A percentile compares a stretch with the other conserved stretches of the same genome.
Evolutionary conservation across 2,329 filamentous ascomycete species (phyloP).

Genomic region (Eutypella sp.): DNA sequence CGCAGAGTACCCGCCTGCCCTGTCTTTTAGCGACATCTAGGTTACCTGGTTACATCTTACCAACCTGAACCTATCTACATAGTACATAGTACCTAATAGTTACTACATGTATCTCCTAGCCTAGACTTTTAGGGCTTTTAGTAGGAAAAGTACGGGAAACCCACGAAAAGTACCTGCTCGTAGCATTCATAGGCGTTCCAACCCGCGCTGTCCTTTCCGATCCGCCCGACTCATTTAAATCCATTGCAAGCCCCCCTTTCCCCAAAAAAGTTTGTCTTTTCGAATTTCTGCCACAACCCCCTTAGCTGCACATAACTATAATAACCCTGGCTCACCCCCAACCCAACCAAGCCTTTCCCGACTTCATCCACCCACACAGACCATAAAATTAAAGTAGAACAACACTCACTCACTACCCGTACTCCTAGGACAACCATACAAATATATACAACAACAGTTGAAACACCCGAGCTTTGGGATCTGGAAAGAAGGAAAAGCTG

Average conservation of each 20-base stretch:
- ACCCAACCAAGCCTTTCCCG: slow-evolving; percentile 7
- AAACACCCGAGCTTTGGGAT: background rate
- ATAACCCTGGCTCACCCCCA: no score
- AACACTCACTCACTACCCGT: background rate
- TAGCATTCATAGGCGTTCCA: slow-evolving; percentile 11
- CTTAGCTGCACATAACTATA: slow-evolving; percentile 12
- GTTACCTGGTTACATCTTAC: background rate
- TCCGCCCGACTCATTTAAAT: slow-evolving; percentile 29
- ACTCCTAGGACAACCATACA: no score
- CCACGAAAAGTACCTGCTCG: no score
- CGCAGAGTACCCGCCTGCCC: background rate
- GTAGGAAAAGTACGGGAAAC: no score
- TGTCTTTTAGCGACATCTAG: no score
- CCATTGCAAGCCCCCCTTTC: slow-evolving; percentile 29
- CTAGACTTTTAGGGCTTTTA: no score
- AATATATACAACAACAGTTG: background rate
- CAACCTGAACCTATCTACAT: background rate
- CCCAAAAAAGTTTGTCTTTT: slow-evolving; percentile 25
- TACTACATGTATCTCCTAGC: no score
- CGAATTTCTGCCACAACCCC: slow-evolving; percentile 24
- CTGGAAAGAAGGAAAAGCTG: background rate
- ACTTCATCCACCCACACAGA: slow-evolving; percentile 5
- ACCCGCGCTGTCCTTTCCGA: slow-evolving; percentile 7
- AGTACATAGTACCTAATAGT: background rate
- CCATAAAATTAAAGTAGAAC: slow-evolving; percentile 4